Base-by-base conservation (phyloP, 768 basidiomycete genomes). In the Boletus rex-veris region DNA sequence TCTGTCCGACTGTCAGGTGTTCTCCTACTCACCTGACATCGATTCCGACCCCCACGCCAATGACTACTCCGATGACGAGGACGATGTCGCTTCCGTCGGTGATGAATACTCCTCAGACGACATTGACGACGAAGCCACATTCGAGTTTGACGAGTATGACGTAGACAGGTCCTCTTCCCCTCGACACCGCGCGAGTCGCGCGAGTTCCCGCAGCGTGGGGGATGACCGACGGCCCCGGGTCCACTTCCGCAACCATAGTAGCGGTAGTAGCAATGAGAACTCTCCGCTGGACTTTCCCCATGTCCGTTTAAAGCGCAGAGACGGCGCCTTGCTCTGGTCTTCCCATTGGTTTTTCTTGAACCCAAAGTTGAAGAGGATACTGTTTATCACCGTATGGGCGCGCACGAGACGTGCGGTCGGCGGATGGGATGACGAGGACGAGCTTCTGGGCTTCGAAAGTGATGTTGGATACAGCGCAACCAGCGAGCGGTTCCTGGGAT, bases 311-410 rank as follows among this genome's bases (percentile, higher is more conserved):
- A 82, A 80, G 64, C 81, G 73, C 28, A 66, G 85, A 58, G 79
- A 83, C 18, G 91, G 92, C 16, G 88, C 92, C 5, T 74, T 98
- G 53, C 78, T 98, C 7, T 98, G 95, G 95, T 94, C 91, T 33
- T 92, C 91, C 11, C 92, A 96, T 69, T 96, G 92, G 87, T 98
- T 98, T 78, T 96, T 98, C 76, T 76, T 92, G 64, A 96, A 94
- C 77, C 82, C 88, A 64, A 95, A 92, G 75, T 75, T 85, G 73
- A 97, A 95, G 75, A 85, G 95, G 19, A 83, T 98, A 63, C 73
- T 98, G 51, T 98, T 96, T 74, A 81, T 97, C 54, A 88, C 92
- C 2, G 85, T 92, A 19, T 97, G 93, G 92, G 92, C 94, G 7
- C 82, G 88, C 41, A 86, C 86, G 31, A 80, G 79, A 62, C 80